Conservation (phyloP, 495 filamentous ascomycete genomes). For the Xylaria bambusicola region DNA sequence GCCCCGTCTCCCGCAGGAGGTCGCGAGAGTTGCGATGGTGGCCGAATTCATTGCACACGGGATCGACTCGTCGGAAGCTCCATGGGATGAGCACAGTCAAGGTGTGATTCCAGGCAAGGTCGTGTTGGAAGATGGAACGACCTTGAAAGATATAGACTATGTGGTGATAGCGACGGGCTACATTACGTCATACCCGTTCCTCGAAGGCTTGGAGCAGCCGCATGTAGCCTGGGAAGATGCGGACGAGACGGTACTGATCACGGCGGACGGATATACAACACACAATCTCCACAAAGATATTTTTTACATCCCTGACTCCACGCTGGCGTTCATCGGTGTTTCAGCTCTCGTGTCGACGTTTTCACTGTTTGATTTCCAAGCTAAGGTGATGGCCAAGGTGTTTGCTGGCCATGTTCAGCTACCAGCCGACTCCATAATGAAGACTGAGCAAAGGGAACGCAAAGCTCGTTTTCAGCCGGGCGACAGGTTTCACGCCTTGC, state of each 20-base stretch:
- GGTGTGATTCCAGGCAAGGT: constrained; percentile 26
- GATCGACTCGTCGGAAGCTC: constrained; percentile 20
- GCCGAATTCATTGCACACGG: constrained; percentile 30
- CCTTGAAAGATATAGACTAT: constrained; percentile 54
- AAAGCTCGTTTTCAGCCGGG: constrained; percentile 27
- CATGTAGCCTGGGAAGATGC: constrained; percentile 35
- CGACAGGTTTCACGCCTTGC: constrained; percentile 31
- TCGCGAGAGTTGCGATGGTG: constrained; percentile 54
- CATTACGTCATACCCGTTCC: constrained; percentile 61
- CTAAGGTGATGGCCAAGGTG: constrained; percentile 58
- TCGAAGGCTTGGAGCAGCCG: constrained; percentile 49
- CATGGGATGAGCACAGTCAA: constrained; percentile 3
- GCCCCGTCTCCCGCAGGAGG: constrained; percentile 49
- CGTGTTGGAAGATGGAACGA: constrained; percentile 37
- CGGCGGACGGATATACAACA: constrained; percentile 60
- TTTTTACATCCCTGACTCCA: constrained; percentile 67
- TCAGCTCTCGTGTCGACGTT: constrained; percentile 64
- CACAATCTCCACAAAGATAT: constrained; percentile 70
- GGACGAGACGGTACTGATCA: constrained; percentile 55
- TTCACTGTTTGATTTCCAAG: constrained; percentile 67
- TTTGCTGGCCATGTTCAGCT: constrained; percentile 54
- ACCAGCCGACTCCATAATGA: constrained; percentile 51
- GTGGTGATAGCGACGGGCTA: constrained; percentile 68
- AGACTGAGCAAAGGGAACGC: constrained; percentile 51
- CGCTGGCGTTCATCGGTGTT: constrained; percentile 62